phyloP scores from a whole-genome alignment of 139 green algal species.

The Asterochloris sp. region DNA sequence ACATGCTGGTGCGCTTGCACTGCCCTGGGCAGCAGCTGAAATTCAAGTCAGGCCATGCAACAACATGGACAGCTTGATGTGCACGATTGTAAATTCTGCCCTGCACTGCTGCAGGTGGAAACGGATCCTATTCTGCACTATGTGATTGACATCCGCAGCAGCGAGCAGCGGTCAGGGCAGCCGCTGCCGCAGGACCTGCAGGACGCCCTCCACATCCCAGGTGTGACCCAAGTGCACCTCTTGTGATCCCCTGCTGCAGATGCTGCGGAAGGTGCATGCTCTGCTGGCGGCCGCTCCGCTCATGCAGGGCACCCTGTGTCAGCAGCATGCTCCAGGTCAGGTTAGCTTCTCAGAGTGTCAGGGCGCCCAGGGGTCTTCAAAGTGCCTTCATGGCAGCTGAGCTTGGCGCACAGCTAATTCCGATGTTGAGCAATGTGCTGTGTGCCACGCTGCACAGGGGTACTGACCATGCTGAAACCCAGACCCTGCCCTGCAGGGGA shows the following conservation, averaged over 20 bases:
- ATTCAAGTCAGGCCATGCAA: neutral
- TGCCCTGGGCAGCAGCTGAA: neutral
- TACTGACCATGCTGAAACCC: neutral
- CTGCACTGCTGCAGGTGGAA: constrained; percentile 18
- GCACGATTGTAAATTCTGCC: too few species aligned
- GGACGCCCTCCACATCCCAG: neutral
- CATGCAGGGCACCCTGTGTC: too few species aligned
- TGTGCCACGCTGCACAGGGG: neutral
- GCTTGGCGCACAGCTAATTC: neutral
- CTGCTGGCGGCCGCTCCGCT: too few species aligned
- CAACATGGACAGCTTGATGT: neutral
- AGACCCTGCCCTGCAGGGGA: neutral
- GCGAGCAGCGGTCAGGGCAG: neutral
- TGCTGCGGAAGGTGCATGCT: too few species aligned
- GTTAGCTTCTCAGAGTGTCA: too few species aligned
- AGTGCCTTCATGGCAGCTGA: neutral
- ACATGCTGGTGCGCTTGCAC: neutral
- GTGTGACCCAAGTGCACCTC: too few species aligned
- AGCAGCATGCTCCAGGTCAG: too few species aligned
- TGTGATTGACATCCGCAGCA: constrained; percentile 29
- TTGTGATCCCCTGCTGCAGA: too few species aligned
- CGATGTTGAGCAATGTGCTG: neutral
- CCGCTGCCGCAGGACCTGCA: constrained; percentile 35
- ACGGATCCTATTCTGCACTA: constrained; percentile 34
- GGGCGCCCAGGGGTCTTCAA: too few species aligned